Percentiles rank a stretch among this genome's conserved stretches.
phyloP scores from a whole-genome alignment of 75 land plant genomes.

The Selaginella tamariscina region DNA sequence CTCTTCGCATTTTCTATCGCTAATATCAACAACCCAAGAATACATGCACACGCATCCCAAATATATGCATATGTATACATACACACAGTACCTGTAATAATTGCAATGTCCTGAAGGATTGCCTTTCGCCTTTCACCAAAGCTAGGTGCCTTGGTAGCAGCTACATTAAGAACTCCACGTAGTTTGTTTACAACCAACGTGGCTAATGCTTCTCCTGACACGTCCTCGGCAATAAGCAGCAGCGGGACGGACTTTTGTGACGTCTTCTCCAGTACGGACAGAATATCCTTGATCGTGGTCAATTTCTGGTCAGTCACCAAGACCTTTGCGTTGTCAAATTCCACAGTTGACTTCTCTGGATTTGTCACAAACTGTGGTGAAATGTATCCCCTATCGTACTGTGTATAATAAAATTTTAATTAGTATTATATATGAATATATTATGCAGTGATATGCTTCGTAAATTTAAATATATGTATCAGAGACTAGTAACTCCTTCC shows the following conservation, averaged over 20 bases:
- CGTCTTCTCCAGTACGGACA: conserved; percentile 4
- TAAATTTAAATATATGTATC: background rate
- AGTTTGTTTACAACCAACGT: conserved; percentile 8
- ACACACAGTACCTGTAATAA: conserved; percentile 11
- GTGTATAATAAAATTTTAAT: conserved; percentile 25
- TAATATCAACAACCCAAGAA: no score
- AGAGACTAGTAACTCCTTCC: background rate
- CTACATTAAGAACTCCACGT: conserved; percentile 1
- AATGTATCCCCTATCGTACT: conserved; percentile 21
- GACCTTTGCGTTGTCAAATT: background rate
- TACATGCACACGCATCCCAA: no score
- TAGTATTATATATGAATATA: background rate
- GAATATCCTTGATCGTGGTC: background rate
- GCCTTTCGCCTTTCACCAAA: conserved; percentile 9
- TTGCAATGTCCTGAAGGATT: conserved; percentile 4
- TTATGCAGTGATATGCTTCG: background rate
- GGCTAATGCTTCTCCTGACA: conserved; percentile 6
- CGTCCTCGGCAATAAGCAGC: conserved; percentile 6
- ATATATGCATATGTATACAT: no score
- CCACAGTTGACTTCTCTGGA: conserved; percentile 8
- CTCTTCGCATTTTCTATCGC: no score
- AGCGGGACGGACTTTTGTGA: background rate
- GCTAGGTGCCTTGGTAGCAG: conserved; percentile 6
- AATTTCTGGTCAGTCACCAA: conserved; percentile 1
- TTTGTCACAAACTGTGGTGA: conserved; percentile 13